Evolutionary conservation across 805 yeast genomes (phyloP).

Genomic region (Nakazawaea holstii): DNA sequence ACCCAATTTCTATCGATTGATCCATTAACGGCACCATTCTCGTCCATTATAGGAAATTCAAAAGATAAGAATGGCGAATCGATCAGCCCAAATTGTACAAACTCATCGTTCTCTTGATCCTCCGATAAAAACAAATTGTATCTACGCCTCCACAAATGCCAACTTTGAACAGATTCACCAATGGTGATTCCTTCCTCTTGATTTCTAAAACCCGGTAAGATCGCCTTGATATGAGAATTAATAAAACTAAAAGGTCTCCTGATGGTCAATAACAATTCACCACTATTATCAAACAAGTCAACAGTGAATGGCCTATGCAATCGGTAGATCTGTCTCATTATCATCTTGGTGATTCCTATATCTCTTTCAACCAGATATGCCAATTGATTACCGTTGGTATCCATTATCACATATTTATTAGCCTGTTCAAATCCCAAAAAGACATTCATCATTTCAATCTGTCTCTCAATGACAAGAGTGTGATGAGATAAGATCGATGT

Average conservation of each 20-base stretch:
- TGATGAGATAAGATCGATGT: slow-evolving; percentile 68
- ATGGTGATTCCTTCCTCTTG: slow-evolving; percentile 43
- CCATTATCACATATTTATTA: slow-evolving; percentile 69
- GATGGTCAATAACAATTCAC: slow-evolving; percentile 57
- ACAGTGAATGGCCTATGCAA: slow-evolving; percentile 83
- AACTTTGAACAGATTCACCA: slow-evolving; percentile 87
- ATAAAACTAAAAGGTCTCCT: slow-evolving; percentile 82
- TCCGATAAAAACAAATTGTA: slow-evolving; percentile 67
- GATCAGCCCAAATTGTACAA: slow-evolving; percentile 74
- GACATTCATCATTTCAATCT: slow-evolving; percentile 82
- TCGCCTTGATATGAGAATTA: slow-evolving; percentile 79
- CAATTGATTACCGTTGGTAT: slow-evolving; percentile 64
- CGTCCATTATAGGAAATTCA: slow-evolving; percentile 74
- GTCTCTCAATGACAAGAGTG: slow-evolving; percentile 80
- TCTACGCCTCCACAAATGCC: slow-evolving; percentile 92
- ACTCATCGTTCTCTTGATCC: background rate
- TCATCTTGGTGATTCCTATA: slow-evolving; percentile 55
- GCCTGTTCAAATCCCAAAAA: slow-evolving; percentile 90
- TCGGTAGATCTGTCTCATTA: slow-evolving; percentile 79
- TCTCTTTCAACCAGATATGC: slow-evolving; percentile 86
- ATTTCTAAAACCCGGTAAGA: slow-evolving; percentile 46
- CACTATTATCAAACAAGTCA: slow-evolving; percentile 62
- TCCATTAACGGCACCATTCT: slow-evolving; percentile 53
- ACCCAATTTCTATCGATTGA: slow-evolving; percentile 92
- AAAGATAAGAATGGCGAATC: slow-evolving; percentile 86